Evolutionary conservation across 805 yeast species (phyloP), one percentile per base, ranked within the genome.

Genomic region (Yarrowia hollandica): DNA sequence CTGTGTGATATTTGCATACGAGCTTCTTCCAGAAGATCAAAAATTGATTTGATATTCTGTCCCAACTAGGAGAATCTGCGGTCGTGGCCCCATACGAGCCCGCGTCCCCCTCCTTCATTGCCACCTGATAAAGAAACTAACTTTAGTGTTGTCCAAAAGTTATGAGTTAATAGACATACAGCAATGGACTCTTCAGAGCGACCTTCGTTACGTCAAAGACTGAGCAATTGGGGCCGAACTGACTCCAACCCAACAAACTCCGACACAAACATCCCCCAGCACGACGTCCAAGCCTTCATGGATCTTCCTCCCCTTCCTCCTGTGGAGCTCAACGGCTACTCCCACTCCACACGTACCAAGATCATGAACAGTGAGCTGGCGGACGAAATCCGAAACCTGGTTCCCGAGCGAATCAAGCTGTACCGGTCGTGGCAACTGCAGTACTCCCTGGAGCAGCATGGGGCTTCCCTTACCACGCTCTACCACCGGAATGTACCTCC

Each of bases 371-470:
- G 67, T 6, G 86, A 81, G 52, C 73, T 92, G 66, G 94, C 94
- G 0, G 86, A 80, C 60, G 90, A 89, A 59, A 78, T 92, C 31
- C 77, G 96, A 42, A 74, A 76, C 23, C 77, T 89, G 57, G 69
- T 94, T 61, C 96, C 97, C 0, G 79, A 88, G 4, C 76, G 97
- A 46, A 74, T 88, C 35, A 97, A 90, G 69, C 75, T 92, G 21
- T 82, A 82, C 62, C 84, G 86, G 34, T 79, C 79, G 5, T 94
- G 98, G 99, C 72, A 78, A 5, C 71, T 94, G 52, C 71, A 84
- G 2, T 92, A 91, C 69, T 85, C 94, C n/a, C 72, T 89, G 62
- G 97, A 91, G 65, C 97, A 90, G 70, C 88, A 90, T 69, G 99
- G 99, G 0, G 85, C 96, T 0, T 88, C 96, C 0, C 71, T 92